Percentiles rank a stretch among this genome's conserved stretches.
phyloP scores from a whole-genome alignment of 2,329 filamentous ascomycete species.

The Trichoderma sp. region DNA sequence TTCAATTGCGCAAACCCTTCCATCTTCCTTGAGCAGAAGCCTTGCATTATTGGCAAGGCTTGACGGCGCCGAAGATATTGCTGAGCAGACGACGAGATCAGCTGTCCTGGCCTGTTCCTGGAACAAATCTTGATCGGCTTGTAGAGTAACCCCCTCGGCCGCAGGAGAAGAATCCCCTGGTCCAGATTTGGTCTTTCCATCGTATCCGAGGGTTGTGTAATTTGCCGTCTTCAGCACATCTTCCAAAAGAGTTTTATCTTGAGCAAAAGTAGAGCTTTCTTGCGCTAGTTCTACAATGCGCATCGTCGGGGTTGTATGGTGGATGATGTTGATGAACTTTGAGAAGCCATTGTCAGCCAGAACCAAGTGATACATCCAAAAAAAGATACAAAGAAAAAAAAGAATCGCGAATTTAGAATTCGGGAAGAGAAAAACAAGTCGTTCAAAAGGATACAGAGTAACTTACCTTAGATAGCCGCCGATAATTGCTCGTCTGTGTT shows the following conservation, averaged over 20 bases:
- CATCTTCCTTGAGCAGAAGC: background rate
- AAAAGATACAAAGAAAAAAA: background rate
- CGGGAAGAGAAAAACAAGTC: no score
- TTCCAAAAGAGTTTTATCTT: background rate
- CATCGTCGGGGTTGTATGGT: background rate
- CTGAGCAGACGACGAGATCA: background rate
- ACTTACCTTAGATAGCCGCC: background rate
- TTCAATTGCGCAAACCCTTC: background rate
- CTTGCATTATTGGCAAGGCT: background rate
- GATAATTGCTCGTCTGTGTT: background rate
- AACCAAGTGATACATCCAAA: background rate
- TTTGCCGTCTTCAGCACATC: background rate
- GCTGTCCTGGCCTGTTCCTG: background rate
- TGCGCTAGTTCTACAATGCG: background rate
- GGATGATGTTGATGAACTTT: background rate
- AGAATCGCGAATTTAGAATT: no score
- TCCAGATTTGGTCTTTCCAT: background rate
- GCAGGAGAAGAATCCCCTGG: background rate
- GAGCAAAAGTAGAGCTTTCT: background rate
- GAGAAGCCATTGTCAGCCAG: background rate
- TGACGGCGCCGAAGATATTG: background rate
- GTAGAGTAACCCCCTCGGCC: background rate
- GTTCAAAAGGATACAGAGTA: background rate
- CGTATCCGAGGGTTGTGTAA: background rate
- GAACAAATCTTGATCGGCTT: background rate